These are phyloP conservation scores for Phoma sp. DNA, from an alignment of 2,329 filamentous ascomycete genomes.

Conservation along the genomic window DNA sequence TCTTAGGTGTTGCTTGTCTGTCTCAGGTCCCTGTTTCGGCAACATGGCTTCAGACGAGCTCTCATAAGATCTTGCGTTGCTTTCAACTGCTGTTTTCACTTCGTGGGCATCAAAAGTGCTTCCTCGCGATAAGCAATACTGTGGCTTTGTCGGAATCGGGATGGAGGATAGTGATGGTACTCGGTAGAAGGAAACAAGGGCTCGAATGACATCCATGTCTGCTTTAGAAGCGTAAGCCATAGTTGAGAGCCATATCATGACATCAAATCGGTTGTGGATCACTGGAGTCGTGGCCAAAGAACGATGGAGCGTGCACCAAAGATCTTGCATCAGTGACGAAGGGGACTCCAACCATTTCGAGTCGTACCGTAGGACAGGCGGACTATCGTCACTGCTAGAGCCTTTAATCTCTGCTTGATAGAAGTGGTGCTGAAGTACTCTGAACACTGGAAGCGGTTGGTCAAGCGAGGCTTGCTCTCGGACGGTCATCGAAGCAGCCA, in stretches of 20 bases:
- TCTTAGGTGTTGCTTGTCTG: conserved; percentile 6
- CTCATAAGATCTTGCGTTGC: conserved; percentile 6
- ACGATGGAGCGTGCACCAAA: conserved; percentile 36
- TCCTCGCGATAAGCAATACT: conserved; percentile 21
- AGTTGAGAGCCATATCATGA: conserved; percentile 36
- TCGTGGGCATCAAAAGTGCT: neutral
- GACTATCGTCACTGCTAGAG: neutral
- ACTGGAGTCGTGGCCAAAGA: conserved; percentile 2
- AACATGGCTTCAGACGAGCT: conserved; percentile 21
- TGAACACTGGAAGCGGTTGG: conserved; percentile 8
- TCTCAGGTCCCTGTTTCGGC: conserved; percentile 21
- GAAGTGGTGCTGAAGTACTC: conserved; percentile 19
- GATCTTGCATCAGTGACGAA: conserved; percentile 8
- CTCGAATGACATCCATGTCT: conserved; percentile 32
- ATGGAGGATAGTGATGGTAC: conserved; percentile 12
- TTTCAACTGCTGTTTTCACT: neutral
- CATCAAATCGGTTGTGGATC: conserved; percentile 23
- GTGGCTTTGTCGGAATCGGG: conserved; percentile 9
- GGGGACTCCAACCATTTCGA: conserved; percentile 28
- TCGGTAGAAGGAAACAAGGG: conserved; percentile 29
- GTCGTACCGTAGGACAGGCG: conserved; percentile 24
- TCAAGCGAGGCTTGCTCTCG: conserved; percentile 22
- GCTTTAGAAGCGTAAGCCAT: conserved; percentile 29
- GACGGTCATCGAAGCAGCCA: conserved; percentile 25
- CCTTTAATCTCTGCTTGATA: conserved; percentile 6